A percentile compares a stretch with the other conserved stretches of the same genome.
Evolutionary conservation across 2,329 filamentous ascomycete genomes (phyloP).

Genomic region (Polytolypa hystricis): DNA sequence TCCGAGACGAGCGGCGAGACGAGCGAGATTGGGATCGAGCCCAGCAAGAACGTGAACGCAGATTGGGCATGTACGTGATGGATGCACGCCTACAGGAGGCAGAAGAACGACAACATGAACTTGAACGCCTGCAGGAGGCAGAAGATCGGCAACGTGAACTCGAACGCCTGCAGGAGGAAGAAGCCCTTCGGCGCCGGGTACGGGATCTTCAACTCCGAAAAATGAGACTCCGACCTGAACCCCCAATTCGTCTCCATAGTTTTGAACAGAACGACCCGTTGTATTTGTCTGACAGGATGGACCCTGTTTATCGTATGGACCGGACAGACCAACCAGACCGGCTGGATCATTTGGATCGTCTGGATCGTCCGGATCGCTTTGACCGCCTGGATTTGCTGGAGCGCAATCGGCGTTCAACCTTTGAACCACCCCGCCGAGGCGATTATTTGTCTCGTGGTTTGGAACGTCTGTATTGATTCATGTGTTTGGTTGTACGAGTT

Average conservation of each 20-base stretch:
- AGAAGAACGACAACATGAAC: constrained; percentile 6
- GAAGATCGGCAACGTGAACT: constrained; percentile 4
- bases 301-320: not conserved
- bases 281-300: not conserved
- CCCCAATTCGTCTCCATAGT: not conserved
- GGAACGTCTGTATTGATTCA: too few relatives aligned
- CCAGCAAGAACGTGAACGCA: constrained; percentile 7
- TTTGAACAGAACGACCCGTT: not conserved
- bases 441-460: not conserved
- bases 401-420: constrained; percentile 1
- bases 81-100: constrained; percentile 4
- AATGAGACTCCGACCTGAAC: not conserved
- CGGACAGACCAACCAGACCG: not conserved
- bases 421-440: not conserved
- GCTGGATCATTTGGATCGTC: not conserved
- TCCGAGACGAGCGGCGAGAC: constrained; percentile 4
- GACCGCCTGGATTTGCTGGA: not conserved
- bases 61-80: constrained; percentile 6
- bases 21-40: constrained; percentile 7
- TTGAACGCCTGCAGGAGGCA: constrained; percentile 1
- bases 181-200: not conserved
- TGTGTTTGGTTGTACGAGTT: too few relatives aligned
- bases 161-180: not conserved
- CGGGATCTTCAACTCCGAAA: constrained; percentile 2
- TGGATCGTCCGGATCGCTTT: not conserved